Evolutionary conservation across 768 basidiomycete species (phyloP).

Genomic region (Termitomyces sp.): DNA sequence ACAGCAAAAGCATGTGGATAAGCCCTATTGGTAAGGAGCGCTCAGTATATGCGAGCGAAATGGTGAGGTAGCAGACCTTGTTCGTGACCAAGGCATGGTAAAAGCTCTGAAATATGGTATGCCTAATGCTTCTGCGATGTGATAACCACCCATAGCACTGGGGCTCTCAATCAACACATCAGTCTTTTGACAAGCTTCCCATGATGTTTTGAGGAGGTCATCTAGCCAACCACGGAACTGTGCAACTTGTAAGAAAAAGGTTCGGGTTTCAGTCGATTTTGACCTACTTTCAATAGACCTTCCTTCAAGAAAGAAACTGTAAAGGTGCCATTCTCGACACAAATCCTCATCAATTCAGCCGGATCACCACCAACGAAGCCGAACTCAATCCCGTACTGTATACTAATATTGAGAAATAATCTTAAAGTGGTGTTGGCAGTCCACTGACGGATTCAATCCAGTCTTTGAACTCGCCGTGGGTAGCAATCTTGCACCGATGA

Average conservation of each 20-base stretch:
- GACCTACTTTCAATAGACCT: constrained; percentile 70
- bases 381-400: constrained; percentile 92
- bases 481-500: constrained; percentile 85
- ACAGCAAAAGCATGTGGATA: constrained; percentile 99
- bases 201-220: constrained; percentile 89
- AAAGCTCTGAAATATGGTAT: constrained; percentile 96
- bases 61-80: constrained; percentile 41
- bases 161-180: constrained; percentile 94
- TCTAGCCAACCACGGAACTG: constrained; percentile 98
- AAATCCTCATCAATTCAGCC: constrained; percentile 95
- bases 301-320: constrained; percentile 95
- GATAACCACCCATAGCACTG: constrained; percentile 94
- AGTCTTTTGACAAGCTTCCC: constrained; percentile 93
- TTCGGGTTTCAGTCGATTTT: neutral
- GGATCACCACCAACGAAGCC: constrained; percentile 95
- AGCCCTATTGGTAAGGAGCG: constrained; percentile 39
- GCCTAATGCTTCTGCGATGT: constrained; percentile 90
- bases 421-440: neutral
- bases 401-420: constrained; percentile 1
- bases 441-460: constrained; percentile 89
- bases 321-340: constrained; percentile 97
- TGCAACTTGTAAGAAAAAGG: constrained; percentile 8
- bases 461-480: constrained; percentile 89
- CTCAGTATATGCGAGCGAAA: constrained; percentile 1
- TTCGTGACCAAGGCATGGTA: constrained; percentile 97